A percentile compares a stretch with the other conserved stretches of the same genome.
phyloP scores from a whole-genome alignment of 2,329 filamentous ascomycete species.

The Fusarium tupiense region DNA sequence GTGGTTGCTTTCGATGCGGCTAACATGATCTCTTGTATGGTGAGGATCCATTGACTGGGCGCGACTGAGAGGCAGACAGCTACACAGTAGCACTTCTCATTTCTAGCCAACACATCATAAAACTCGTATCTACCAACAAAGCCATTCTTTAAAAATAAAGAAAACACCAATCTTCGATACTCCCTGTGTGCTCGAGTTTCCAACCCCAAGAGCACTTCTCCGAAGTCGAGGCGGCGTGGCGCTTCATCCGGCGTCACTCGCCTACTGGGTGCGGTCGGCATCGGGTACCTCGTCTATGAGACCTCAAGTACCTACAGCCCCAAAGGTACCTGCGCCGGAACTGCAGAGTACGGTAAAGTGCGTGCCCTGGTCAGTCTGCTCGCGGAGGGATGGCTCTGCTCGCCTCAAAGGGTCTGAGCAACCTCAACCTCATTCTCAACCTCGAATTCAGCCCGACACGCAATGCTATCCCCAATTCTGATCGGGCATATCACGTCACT shows the following conservation, averaged over 20 bases:
- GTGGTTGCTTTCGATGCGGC: not conserved
- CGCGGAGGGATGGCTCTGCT: not conserved
- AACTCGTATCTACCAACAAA: not conserved
- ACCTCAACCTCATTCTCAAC: constrained; percentile 21
- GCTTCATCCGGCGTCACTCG: constrained; percentile 42
- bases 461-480: constrained; percentile 6
- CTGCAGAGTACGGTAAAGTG: constrained; percentile 2
- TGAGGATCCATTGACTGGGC: not conserved
- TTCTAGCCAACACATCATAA: not conserved
- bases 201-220: constrained; percentile 19
- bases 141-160: not conserved
- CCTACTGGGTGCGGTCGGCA: constrained; percentile 13
- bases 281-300: constrained; percentile 10
- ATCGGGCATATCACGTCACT: constrained; percentile 27
- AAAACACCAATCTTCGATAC: not conserved
- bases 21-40: not conserved
- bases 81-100: not conserved
- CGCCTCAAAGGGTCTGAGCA: constrained; percentile 25
- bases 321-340: constrained; percentile 10
- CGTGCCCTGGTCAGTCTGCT: constrained; percentile 5
- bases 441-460: constrained; percentile 15
- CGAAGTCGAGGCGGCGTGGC: constrained; percentile 39
- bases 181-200: constrained; percentile 12
- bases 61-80: not conserved
- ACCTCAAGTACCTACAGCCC: constrained; percentile 23